Evolutionary conservation across 2,329 filamentous ascomycete genomes (phyloP).

Genomic region (Penicillium sumatraense): DNA sequence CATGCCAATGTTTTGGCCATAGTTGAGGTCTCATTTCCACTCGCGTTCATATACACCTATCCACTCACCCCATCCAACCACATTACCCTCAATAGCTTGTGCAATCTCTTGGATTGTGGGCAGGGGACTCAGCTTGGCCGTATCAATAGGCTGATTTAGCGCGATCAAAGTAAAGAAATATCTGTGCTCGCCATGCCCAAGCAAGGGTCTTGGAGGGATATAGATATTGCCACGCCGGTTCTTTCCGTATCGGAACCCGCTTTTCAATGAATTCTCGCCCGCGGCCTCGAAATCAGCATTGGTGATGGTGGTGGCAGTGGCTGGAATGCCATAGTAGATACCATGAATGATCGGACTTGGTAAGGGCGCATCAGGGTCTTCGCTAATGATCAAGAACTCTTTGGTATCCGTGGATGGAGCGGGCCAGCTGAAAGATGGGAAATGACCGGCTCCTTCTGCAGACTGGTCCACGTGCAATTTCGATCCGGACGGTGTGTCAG

Average conservation of each 20-base stretch:
- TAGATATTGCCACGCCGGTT: constrained; percentile 50
- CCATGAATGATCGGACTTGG: constrained; percentile 53
- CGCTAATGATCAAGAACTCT: constrained; percentile 54
- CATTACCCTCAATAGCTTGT: constrained; percentile 51
- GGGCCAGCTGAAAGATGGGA: constrained; percentile 51
- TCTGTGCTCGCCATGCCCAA: constrained; percentile 58
- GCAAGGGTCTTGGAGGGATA: constrained; percentile 51
- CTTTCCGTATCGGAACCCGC: constrained; percentile 55
- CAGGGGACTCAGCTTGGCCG: constrained; percentile 39
- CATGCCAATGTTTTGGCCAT: too few relatives aligned
- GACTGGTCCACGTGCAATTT: constrained; percentile 45
- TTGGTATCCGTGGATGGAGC: constrained; percentile 38
- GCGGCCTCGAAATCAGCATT: constrained; percentile 44
- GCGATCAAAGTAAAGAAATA: constrained; percentile 59
- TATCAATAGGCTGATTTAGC: constrained; percentile 50
- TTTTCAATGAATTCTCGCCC: constrained; percentile 30
- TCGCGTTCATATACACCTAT: constrained; percentile 51
- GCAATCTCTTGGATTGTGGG: constrained; percentile 51
- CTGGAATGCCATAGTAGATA: constrained; percentile 48
- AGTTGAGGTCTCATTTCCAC: constrained; percentile 38
- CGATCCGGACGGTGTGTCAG: constrained; percentile 29
- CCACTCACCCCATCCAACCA: constrained; percentile 58
- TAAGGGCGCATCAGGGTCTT: constrained; percentile 55
- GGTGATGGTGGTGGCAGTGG: constrained; percentile 38
- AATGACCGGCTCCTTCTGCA: constrained; percentile 42